phyloP scores from a whole-genome alignment of 1,284 basidiomycete species.

The Ustilago shanxiensis region DNA sequence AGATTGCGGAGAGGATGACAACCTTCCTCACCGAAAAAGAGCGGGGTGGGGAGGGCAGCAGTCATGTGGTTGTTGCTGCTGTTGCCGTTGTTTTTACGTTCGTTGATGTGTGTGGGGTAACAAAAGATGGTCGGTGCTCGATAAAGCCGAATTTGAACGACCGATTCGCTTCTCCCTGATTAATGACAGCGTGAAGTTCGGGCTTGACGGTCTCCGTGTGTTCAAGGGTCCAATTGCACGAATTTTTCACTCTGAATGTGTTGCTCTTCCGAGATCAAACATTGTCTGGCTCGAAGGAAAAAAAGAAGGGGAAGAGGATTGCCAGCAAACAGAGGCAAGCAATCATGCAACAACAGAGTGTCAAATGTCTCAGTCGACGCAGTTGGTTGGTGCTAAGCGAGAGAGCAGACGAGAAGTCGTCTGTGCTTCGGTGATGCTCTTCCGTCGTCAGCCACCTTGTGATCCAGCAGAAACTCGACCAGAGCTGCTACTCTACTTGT shows the following conservation, averaged over 20 bases:
- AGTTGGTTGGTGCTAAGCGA: conserved; percentile 4
- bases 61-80: too few relatives aligned
- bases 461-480: too few relatives aligned
- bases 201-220: conserved; percentile 9
- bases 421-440: background rate
- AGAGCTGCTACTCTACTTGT: too few relatives aligned
- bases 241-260: background rate
- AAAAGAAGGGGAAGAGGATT: background rate
- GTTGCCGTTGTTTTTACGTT: too few relatives aligned
- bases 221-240: background rate
- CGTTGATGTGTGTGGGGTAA: conserved; percentile 1
- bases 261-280: background rate
- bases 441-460: background rate
- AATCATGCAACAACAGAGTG: background rate
- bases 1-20: background rate
- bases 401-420: conserved; percentile 1
- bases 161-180: background rate
- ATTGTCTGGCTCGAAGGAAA: background rate
- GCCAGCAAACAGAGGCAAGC: conserved; percentile 6
- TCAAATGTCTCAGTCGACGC: conserved; percentile 1
- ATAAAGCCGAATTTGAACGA: conserved; percentile 12
- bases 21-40: background rate
- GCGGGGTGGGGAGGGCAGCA: background rate
- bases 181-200: conserved; percentile 2
- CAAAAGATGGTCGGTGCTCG: conserved; percentile 9